Conservation (phyloP, 176 grass and related monocot genomes). For the Alloteropsis semialata region DNA sequence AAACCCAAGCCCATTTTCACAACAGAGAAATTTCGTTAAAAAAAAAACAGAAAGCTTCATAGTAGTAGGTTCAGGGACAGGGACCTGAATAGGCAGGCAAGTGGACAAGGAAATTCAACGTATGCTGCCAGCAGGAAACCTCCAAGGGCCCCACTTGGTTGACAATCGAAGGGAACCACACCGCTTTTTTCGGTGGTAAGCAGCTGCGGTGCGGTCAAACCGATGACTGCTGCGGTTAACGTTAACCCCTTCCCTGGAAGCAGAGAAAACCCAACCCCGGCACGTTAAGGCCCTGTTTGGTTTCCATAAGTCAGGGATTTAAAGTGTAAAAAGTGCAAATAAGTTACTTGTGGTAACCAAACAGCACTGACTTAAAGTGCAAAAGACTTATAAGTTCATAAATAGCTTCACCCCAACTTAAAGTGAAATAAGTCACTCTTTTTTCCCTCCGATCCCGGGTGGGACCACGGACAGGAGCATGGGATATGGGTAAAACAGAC, state of each 20-base stretch:
- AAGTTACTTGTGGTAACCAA: no score
- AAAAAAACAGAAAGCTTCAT: not conserved
- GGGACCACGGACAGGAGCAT: no score
- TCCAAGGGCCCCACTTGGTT: not conserved
- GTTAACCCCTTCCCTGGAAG: not conserved
- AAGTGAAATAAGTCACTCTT: no score
- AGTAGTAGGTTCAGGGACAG: not conserved
- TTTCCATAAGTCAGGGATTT: no score
- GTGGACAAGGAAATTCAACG: constrained; percentile 21
- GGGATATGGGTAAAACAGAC: no score
- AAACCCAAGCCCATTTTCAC: not conserved
- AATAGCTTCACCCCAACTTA: no score
- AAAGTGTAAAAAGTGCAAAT: no score
- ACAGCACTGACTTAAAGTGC: no score
- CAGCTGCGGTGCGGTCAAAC: constrained; percentile 13
- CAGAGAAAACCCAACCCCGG: not conserved
- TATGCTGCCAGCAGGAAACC: constrained; percentile 24
- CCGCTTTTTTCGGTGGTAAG: not conserved
- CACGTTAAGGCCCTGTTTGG: not conserved
- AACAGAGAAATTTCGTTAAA: not conserved
- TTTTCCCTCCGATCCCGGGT: no score
- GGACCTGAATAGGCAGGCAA: constrained; percentile 4
- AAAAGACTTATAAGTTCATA: no score
- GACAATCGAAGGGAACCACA: not conserved
- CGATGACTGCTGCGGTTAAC: not conserved